Percentiles rank a stretch among this genome's conserved stretches.
Conservation (phyloP, 345 rosid genomes). For the Lepidium africanum region DNA sequence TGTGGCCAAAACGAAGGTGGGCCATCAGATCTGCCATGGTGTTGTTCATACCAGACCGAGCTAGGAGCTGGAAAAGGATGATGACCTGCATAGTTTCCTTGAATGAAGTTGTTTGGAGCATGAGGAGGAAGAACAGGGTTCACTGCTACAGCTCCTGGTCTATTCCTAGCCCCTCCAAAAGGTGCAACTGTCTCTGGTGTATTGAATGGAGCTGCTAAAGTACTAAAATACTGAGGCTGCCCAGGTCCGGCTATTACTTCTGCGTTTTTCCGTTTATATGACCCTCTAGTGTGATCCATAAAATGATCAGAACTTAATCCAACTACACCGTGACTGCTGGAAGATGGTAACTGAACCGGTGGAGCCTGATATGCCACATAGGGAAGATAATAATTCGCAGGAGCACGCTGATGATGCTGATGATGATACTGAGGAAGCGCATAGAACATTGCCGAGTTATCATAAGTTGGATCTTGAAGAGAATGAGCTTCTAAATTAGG, state of each 20-base stretch:
- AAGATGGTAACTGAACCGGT: constrained; percentile 51
- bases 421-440: constrained; percentile 50
- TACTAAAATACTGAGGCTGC: constrained; percentile 29
- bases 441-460: constrained; percentile 38
- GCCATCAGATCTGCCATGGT: constrained; percentile 37
- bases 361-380: constrained; percentile 42
- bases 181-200: constrained; percentile 21
- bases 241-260: constrained; percentile 42
- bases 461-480: constrained; percentile 41
- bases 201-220: constrained; percentile 45
- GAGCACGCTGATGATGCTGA: constrained; percentile 39
- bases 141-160: constrained; percentile 43
- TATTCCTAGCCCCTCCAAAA: constrained; percentile 46
- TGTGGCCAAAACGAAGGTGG: constrained; percentile 60
- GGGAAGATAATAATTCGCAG: constrained; percentile 47
- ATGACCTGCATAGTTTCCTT: constrained; percentile 45
- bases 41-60: constrained; percentile 30
- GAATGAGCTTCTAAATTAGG: constrained; percentile 43
- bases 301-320: constrained; percentile 57
- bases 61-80: constrained; percentile 55
- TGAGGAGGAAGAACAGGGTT: constrained; percentile 50
- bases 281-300: constrained; percentile 50
- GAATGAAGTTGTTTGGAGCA: constrained; percentile 41
- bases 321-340: constrained; percentile 39
- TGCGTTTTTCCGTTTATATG: constrained; percentile 58